Conservation (phyloP, 2,329 filamentous ascomycete species). For the Trichoderma sp. region DNA sequence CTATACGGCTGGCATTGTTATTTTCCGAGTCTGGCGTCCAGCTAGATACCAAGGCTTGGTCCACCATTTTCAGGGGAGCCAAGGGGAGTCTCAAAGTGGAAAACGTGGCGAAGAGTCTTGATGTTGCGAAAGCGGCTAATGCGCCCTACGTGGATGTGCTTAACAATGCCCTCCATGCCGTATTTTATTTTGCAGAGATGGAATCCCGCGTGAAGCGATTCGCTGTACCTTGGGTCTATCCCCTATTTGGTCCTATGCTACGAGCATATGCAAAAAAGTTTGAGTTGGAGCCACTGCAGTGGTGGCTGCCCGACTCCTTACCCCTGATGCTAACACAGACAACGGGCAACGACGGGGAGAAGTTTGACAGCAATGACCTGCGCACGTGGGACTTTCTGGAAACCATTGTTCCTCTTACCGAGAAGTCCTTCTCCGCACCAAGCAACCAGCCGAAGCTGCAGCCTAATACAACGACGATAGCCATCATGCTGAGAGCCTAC, state of each 20-base stretch:
- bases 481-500: slow-evolving; percentile 51
- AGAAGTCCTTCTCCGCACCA: slow-evolving; percentile 33
- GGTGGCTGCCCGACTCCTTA: slow-evolving; percentile 39
- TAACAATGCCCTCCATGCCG: slow-evolving; percentile 49
- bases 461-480: slow-evolving; percentile 43
- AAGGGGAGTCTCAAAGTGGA: slow-evolving; percentile 57
- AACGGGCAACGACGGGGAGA: slow-evolving; percentile 27
- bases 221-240: slow-evolving; percentile 36
- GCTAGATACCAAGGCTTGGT: slow-evolving; percentile 67
- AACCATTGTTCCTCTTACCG: slow-evolving; percentile 38
- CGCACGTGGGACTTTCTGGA: slow-evolving; percentile 35
- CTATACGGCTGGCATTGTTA: slow-evolving; percentile 37
- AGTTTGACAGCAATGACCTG: slow-evolving; percentile 26
- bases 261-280: slow-evolving; percentile 52
- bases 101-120: slow-evolving; percentile 47
- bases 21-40: slow-evolving; percentile 49
- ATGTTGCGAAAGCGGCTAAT: slow-evolving; percentile 51
- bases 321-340: slow-evolving; percentile 34
- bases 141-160: slow-evolving; percentile 40
- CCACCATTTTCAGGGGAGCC: slow-evolving; percentile 70
- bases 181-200: slow-evolving; percentile 47
- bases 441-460: slow-evolving; percentile 30
- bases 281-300: slow-evolving; percentile 47
- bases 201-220: slow-evolving; percentile 39
- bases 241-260: slow-evolving; percentile 51